These are phyloP conservation scores for Diphasiastrum complanatum DNA, from an alignment of 83 land plant species.

Conservation along the genomic window DNA sequence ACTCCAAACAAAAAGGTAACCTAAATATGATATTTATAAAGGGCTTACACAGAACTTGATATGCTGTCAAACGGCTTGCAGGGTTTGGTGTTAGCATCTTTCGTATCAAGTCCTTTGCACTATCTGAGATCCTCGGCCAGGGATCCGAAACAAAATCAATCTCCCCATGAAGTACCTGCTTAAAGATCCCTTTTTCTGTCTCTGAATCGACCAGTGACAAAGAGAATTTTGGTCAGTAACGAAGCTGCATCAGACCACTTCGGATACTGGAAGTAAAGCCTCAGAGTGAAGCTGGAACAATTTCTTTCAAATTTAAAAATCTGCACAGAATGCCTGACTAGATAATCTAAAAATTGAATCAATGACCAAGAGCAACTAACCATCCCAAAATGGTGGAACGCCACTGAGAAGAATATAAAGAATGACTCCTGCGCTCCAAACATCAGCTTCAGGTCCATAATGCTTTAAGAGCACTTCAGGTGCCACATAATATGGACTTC, in stretches of 20 bases:
- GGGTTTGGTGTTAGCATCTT: slow-evolving; percentile 24
- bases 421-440: slow-evolving; percentile 25
- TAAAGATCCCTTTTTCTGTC: slow-evolving; percentile 30
- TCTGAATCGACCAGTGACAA: slow-evolving; percentile 13
- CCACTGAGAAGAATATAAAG: slow-evolving; percentile 24
- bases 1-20: no score
- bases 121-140: slow-evolving; percentile 30
- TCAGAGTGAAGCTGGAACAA: not conserved
- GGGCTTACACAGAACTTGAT: slow-evolving; percentile 20
- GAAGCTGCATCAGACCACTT: no score
- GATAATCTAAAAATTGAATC: not conserved
- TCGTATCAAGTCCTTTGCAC: slow-evolving; percentile 31
- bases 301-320: not conserved
- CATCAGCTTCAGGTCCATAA: slow-evolving; percentile 29
- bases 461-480: slow-evolving; percentile 17
- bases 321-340: not conserved
- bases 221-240: no score
- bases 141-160: slow-evolving; percentile 32
- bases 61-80: slow-evolving; percentile 27
- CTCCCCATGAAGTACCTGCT: slow-evolving; percentile 29
- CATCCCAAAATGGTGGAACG: slow-evolving; percentile 27
- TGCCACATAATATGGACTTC: slow-evolving; percentile 25
- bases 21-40: no score
- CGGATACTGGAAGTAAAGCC: no score
- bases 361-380: no score